phyloP scores from a whole-genome alignment of 768 basidiomycete species.

The Rhizopogon rudus region DNA sequence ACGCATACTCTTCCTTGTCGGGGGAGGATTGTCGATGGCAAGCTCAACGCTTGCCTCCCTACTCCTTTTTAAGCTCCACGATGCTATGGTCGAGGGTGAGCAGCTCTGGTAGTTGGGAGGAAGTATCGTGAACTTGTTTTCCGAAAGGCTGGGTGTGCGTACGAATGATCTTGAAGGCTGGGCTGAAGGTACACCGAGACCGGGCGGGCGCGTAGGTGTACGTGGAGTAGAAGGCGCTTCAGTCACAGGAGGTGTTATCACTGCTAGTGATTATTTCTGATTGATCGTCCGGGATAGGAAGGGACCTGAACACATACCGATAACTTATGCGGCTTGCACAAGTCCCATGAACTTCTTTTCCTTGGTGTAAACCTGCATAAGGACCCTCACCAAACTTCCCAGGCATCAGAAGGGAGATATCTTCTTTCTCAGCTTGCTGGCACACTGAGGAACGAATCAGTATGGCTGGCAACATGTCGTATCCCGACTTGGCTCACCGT shows the following conservation, averaged over 20 bases:
- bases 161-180: constrained; percentile 13
- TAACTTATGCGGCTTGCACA: constrained; percentile 71
- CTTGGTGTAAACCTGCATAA: constrained; percentile 68
- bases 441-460: too few relatives aligned
- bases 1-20: constrained; percentile 19
- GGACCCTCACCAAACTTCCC: too few relatives aligned
- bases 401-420: too few relatives aligned
- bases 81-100: constrained; percentile 24
- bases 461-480: too few relatives aligned
- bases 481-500: too few relatives aligned
- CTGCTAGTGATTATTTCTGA: constrained; percentile 4
- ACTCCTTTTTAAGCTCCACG: constrained; percentile 16
- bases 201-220: constrained; percentile 9
- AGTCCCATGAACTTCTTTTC: constrained; percentile 50
- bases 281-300: constrained; percentile 6
- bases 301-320: constrained; percentile 33
- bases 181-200: not conserved
- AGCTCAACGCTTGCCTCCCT: constrained; percentile 10
- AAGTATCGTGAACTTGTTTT: constrained; percentile 39
- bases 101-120: constrained; percentile 26
- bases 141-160: constrained; percentile 20
- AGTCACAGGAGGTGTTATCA: constrained; percentile 30
- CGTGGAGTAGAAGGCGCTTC: constrained; percentile 36
- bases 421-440: too few relatives aligned
- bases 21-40: constrained; percentile 9